Conservation (phyloP, 106 monocot genomes). For the Platanthera zijinensis region DNA sequence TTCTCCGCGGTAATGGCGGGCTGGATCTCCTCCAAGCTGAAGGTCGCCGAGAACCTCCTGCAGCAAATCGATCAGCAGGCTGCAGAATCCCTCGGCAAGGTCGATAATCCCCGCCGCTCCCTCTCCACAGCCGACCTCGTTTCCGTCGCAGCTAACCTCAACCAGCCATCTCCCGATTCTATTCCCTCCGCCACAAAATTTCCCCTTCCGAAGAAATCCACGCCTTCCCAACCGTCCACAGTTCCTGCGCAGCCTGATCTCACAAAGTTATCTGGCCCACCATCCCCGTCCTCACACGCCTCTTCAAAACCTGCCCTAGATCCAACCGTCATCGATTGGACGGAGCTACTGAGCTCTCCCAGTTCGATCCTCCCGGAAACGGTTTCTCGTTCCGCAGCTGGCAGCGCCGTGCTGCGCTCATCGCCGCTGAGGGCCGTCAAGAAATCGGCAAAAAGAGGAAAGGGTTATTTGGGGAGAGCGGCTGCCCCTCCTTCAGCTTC, state of each 20-base stretch:
- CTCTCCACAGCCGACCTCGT: conserved; percentile 23
- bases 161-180: conserved; percentile 6
- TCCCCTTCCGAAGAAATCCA: background rate
- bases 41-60: conserved; percentile 76
- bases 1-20: conserved; percentile 34
- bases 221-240: background rate
- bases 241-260: background rate
- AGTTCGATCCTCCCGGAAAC: conserved; percentile 3
- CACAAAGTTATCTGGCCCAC: background rate
- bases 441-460: conserved; percentile 7
- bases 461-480: background rate
- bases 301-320: background rate
- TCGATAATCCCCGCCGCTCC: conserved; percentile 6
- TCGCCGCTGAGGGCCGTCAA: conserved; percentile 9
- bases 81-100: conserved; percentile 56
- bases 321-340: conserved; percentile 56
- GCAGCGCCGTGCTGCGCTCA: background rate
- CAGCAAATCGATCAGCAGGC: conserved; percentile 98
- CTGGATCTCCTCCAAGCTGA: conserved; percentile 92
- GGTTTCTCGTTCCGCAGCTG: background rate
- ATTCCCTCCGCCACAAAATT: background rate
- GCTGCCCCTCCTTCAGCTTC: background rate
- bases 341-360: conserved; percentile 58
- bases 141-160: conserved; percentile 22
- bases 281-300: background rate